These are phyloP conservation scores for Aspergillus vadensis DNA, from an alignment of 2,329 filamentous ascomycete genomes.

Conservation along the genomic window DNA sequence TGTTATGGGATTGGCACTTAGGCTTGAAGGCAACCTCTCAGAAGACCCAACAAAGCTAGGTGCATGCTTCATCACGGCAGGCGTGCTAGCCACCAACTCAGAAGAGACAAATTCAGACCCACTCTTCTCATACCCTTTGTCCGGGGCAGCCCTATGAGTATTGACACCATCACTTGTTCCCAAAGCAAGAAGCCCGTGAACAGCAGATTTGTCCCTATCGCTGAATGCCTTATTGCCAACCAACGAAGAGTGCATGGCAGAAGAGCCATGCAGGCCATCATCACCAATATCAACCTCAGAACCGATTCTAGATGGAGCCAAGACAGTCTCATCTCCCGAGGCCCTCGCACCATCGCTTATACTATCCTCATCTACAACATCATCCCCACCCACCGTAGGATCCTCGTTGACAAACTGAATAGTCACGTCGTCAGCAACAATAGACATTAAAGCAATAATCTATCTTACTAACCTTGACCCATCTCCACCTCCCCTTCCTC, in stretches of 20 bases:
- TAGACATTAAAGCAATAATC: background rate
- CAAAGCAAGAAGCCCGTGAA: conserved; percentile 29
- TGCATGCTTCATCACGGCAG: background rate
- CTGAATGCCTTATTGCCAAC: conserved; percentile 15
- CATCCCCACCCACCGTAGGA: conserved; percentile 5
- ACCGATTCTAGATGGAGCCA: background rate
- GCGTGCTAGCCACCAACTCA: too few relatives aligned
- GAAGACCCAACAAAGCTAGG: background rate
- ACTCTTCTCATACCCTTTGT: background rate
- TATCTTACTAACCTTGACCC: background rate
- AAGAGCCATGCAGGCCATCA: background rate
- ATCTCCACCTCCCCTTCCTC: background rate
- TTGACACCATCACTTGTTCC: conserved; percentile 13
- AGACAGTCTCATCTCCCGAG: too few relatives aligned
- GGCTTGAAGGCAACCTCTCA: too few relatives aligned
- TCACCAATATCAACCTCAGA: background rate
- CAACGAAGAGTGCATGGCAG: background rate
- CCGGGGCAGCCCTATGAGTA: background rate
- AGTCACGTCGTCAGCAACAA: background rate
- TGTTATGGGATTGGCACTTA: background rate
- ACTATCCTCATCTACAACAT: too few relatives aligned
- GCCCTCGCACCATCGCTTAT: too few relatives aligned
- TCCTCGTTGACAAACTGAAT: conserved; percentile 32
- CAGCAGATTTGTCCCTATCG: conserved; percentile 30
- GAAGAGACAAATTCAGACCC: too few relatives aligned